A percentile compares a stretch with the other conserved stretches of the same genome.
Conservation (phyloP, 78 protist species). For the Dictyostelium discoideum region DNA sequence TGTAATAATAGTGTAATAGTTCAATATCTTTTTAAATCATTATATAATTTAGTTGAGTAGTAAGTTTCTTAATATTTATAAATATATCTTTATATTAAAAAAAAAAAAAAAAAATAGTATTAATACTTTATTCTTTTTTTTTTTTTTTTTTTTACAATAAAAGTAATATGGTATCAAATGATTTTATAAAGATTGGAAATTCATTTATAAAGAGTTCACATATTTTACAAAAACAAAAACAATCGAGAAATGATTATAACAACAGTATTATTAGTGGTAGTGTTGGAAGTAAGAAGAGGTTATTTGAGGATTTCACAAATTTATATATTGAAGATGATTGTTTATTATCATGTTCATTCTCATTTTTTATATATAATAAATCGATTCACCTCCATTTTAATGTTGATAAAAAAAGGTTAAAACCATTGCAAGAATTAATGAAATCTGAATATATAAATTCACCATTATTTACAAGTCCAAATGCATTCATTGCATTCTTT, state of each 20-base stretch:
- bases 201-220: slow-evolving; percentile 45
- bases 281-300: neutral
- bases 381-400: slow-evolving; percentile 38
- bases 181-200: slow-evolving; percentile 44
- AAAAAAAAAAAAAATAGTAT: neutral
- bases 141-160: too few species aligned
- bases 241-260: neutral
- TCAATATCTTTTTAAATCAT: slow-evolving; percentile 16
- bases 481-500: slow-evolving; percentile 22
- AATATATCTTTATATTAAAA: too few species aligned
- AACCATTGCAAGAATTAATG: slow-evolving; percentile 18
- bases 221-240: neutral
- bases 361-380: slow-evolving; percentile 37
- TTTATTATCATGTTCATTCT: slow-evolving; percentile 50
- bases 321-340: slow-evolving; percentile 28
- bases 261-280: neutral
- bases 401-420: slow-evolving; percentile 46
- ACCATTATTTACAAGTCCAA: slow-evolving; percentile 50
- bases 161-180: slow-evolving; percentile 26
- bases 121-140: neutral
- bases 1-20: neutral
- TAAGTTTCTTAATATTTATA: neutral
- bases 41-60: slow-evolving; percentile 42
- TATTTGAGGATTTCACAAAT: neutral
- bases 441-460: neutral